Conservation (phyloP, 1,139 yeast genomes). For the Geotrichum macrosporum region DNA sequence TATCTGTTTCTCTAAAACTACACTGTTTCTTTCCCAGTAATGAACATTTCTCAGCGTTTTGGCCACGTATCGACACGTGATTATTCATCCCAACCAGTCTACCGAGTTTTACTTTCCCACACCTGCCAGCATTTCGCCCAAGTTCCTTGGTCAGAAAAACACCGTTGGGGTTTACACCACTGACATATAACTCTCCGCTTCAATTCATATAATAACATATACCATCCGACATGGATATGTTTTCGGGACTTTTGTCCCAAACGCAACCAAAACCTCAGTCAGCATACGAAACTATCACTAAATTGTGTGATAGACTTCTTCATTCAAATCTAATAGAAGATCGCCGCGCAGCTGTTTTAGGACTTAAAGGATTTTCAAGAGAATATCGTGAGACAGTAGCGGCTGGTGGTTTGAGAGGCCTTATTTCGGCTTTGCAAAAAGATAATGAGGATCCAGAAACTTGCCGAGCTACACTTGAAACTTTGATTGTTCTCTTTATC, state of each 20-base stretch:
- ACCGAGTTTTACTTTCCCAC: background rate
- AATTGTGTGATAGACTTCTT: constrained; percentile 79
- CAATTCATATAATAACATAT: background rate
- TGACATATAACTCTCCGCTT: too few relatives aligned
- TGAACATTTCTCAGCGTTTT: background rate
- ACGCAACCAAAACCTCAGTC: constrained; percentile 53
- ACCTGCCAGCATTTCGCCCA: background rate
- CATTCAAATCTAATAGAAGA: constrained; percentile 82
- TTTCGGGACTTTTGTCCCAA: constrained; percentile 47
- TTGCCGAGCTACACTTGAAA: constrained; percentile 81
- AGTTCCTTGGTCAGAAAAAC: background rate
- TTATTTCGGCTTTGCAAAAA: constrained; percentile 60
- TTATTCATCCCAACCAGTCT: background rate
- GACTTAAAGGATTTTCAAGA: constrained; percentile 83
- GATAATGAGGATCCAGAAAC: constrained; percentile 68
- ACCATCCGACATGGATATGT: constrained; percentile 37
- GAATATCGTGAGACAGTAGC: constrained; percentile 88
- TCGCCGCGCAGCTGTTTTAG: constrained; percentile 85
- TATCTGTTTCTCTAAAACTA: background rate
- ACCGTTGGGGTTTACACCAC: background rate
- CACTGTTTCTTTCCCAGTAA: background rate
- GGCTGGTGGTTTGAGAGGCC: constrained; percentile 77
- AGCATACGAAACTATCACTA: constrained; percentile 84
- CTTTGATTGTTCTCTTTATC: constrained; percentile 73
- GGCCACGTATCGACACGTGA: constrained; percentile 13